Base-by-base conservation (phyloP, 1,284 basidiomycete species). In the Cutaneotrichosporon mucoides region DNA sequence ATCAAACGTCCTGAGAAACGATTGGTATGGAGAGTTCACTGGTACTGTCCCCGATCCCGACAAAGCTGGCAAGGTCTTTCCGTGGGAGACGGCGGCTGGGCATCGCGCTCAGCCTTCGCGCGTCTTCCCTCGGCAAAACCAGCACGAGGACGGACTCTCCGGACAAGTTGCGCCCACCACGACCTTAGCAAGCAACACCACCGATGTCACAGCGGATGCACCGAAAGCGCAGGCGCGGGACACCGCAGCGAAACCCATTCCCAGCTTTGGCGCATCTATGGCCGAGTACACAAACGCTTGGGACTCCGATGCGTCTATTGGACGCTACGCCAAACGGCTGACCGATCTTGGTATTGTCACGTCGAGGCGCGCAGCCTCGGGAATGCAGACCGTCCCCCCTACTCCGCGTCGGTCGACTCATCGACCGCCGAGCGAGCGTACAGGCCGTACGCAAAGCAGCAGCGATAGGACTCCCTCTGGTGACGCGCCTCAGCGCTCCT, bases 21-120 rank as follows among this genome's bases (percentile, higher is more conserved):
- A 76, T 52, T 80, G 79, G 79, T 83, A 82, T 65, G 75, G 73
- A 53, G 73, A 76, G 13, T 76, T 80, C 2, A 76, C 78, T 8
- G 66, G 68, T 13, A 60, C 68, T 0, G 82, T 80, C 57, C 91
- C 93, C 1, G 88, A 94, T 71, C 83, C 80, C 13, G 79, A 76
- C 35, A 89, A 88, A 67, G 84, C 94, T 35, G 86, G 87, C 65
- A 80, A 83, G 33, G 82, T 96, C n/a, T 97, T 98, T 74, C 93
- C 94, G 7, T 98, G 94, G 94, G 94, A 98, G 74, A 83, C 85
- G 57, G 60, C 69, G 40, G 83, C 82, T 59, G 83, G 83, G 4
- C 33, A 33, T 10, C 57, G 64, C n/a, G 84, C 88, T 49, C 81
- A 82, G 57, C 86, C 90, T 7, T 81, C 82, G 13, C 85, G 91